Base-by-base conservation (phyloP, 75 land plant genomes). In the Pseudotsuga menziesii region DNA sequence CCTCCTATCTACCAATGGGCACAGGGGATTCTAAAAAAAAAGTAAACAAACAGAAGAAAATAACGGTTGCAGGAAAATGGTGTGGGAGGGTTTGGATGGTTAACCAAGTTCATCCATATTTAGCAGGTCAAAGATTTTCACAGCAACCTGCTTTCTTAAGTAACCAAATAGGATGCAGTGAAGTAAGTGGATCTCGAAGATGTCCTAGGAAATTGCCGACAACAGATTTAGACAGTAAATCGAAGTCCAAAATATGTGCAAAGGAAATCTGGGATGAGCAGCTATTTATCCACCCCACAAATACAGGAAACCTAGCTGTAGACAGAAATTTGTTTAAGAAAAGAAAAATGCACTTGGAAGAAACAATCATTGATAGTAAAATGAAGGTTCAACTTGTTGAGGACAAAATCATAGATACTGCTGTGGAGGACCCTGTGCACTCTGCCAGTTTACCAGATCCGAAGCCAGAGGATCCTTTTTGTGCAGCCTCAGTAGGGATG, bases 21-120 rank as follows among this genome's bases (percentile, higher is more conserved):
- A 58, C 74, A 1, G 75, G 58, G 13, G 44, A 57, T 39, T 61
- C 75, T 35, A 83, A 61, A 78, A 76, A 67, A 57, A 69, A 77
- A 27, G 85, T 66, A 78, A 84, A 83, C 80, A 94, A 86, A 67
- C 12, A 79, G 95, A 85, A 60, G 73, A 82, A 48, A 78, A 85
- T 61, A 61, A 61, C 22, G 11, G 87, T 94, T 26, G 93, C 91
- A 36, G 93, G 95, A 0, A 89, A 84, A 77, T 97, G 98, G 98
- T 97, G 99, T 79, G 99, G 99, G 4, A 92, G 80, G 79, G 90
- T 88, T 15, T 97, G 98, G 99, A 92, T 86, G 91, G 82, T 86
- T 6, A 88, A 88, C 82, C 98, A 97, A 72, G 92, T 94, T 57
- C 99, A 94, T 80, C 95, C 99, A 17, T 84, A 75, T 44, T 79